Evolutionary conservation across 2,329 filamentous ascomycete species (phyloP).

Genomic region (Cladosporium austrohemisphaericum): DNA sequence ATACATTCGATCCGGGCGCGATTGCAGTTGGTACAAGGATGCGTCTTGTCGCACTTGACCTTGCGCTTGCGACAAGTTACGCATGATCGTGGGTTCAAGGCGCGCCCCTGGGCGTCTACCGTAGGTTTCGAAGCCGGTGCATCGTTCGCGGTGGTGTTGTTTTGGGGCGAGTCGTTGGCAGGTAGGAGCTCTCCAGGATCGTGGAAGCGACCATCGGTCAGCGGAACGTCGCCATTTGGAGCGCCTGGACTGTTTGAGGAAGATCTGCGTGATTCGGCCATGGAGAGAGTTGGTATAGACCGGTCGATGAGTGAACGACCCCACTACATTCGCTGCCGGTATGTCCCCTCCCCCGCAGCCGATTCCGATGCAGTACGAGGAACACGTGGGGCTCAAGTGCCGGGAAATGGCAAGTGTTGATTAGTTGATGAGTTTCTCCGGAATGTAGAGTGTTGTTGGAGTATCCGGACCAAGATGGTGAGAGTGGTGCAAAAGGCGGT

Average conservation of each 20-base stretch:
- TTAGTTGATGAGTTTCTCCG: neutral
- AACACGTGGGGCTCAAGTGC: neutral
- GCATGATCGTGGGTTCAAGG: constrained; percentile 43
- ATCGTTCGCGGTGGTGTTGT: constrained; percentile 3
- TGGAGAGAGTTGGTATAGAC: constrained; percentile 5
- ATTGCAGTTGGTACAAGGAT: constrained; percentile 72
- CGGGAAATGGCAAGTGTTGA: neutral
- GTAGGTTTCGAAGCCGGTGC: constrained; percentile 3
- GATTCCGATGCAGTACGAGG: constrained; percentile 4
- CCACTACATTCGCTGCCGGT: constrained; percentile 10
- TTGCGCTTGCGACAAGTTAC: constrained; percentile 57
- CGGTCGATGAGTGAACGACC: constrained; percentile 4
- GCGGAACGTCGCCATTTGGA: neutral
- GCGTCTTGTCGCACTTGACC: constrained; percentile 74
- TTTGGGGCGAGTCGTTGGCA: neutral
- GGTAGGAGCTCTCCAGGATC: neutral
- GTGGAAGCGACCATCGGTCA: neutral
- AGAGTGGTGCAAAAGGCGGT: neutral
- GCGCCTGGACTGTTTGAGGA: constrained; percentile 9
- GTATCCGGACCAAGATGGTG: neutral
- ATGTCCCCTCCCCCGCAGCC: constrained; percentile 14
- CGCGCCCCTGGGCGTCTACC: constrained; percentile 31
- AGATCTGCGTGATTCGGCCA: constrained; percentile 12
- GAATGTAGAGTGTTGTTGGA: neutral
- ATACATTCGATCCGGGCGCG: constrained; percentile 68